Base-by-base conservation (phyloP, 208 protist genomes). In the Kentomonas sorsogonicus region DNA sequence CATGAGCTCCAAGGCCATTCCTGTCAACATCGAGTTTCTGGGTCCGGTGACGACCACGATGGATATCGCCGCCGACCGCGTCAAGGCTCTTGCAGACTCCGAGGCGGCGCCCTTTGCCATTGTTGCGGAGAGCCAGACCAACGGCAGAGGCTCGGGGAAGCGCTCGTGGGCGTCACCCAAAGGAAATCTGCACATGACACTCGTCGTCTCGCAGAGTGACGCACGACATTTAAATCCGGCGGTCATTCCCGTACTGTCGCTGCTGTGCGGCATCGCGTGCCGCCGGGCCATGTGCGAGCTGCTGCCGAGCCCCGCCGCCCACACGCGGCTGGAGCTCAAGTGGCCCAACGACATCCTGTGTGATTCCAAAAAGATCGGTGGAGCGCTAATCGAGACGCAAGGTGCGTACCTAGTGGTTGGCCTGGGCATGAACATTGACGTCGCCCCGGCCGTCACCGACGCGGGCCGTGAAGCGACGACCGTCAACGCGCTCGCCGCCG, bases 271-370 rank as follows among this genome's bases (percentile, higher is more conserved):
- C 5, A 62, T 91, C 10, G 79, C 66, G 45, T 69, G 54, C 43
- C 69, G 71, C 18, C 63, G 67, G 15, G 77, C 79, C 5, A 53
- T 88, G 13, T 55, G 66, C 43, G 33, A 66, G 29, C 40, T 74
- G 20, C 38, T 85, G 27, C 46, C 52, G 16, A n/a, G n/a, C n/a
- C n/a, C n/a, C n/a, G n/a, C n/a, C n/a, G n/a, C n/a, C n/a, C 43
- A 51, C 27, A 69, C 76, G 22, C n/a, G n/a, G n/a, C n/a, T n/a
- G n/a, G n/a, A n/a, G n/a, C n/a, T n/a, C n/a, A 93, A 93, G 72
- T 93, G 85, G 85, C 85, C 85, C 9, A 93, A 93, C 54, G 85
- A 93, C 43, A 44, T 89, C 26, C 66, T 93, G 31, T 83, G 69
- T 43, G 45, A 61, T 6, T 50, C 56, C 11, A 83, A 77, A 51